A percentile compares a stretch with the other conserved stretches of the same genome.
Conservation (phyloP, 2,329 filamentous ascomycete species). For the Epicoccum nigrum region DNA sequence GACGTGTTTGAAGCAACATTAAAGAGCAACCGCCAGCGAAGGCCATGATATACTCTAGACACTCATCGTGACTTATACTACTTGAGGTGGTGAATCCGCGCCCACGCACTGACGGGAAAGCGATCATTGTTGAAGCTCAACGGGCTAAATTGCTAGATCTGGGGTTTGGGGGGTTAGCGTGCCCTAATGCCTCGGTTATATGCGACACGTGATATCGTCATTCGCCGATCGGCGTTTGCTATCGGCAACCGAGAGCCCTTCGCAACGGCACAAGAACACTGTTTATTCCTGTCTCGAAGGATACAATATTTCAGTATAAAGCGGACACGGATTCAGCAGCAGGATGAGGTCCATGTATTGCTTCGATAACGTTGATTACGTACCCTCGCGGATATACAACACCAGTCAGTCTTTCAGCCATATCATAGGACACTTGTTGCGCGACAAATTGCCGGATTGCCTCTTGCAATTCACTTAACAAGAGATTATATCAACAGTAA, state of each 20-base stretch:
- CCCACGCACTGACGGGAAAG: not conserved
- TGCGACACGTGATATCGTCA: not conserved
- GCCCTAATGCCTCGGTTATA: not conserved
- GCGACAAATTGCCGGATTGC: no score
- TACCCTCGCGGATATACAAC: no score
- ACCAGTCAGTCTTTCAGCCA: no score
- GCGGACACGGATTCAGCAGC: no score
- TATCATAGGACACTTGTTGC: no score
- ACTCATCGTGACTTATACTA: not conserved
- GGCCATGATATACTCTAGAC: not conserved
- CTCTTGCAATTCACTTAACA: no score
- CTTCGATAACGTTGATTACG: no score
- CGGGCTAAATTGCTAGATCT: conserved; percentile 3
- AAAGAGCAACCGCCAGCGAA: not conserved
- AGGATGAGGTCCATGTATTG: no score
- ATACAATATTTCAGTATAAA: no score
- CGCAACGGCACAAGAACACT: no score
- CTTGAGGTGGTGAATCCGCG: not conserved
- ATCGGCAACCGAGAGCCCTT: not conserved
- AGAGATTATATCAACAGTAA: no score
- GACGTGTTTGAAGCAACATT: no score
- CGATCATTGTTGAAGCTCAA: not conserved
- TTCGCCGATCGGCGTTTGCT: conserved; percentile 7
- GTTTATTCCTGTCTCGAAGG: not conserved
- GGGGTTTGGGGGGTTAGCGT: not conserved